Evolutionary conservation across 1,284 basidiomycete species (phyloP), one percentile per base, ranked within the genome.

Genomic region (Ganoderma meredithae): DNA sequence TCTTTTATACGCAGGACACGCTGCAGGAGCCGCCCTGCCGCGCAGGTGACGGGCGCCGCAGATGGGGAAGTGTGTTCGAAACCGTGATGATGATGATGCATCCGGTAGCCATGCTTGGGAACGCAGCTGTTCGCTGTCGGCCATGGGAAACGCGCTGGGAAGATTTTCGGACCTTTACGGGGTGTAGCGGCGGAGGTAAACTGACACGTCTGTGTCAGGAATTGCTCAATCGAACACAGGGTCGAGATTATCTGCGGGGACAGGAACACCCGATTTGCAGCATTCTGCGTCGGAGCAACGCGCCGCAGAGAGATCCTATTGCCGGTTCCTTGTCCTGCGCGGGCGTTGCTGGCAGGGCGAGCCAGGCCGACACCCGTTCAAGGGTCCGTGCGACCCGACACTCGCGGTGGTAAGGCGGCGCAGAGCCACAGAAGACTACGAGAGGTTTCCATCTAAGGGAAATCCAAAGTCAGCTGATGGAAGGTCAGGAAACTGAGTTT

Each of bases 1-100:
- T 43, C 58, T 41, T 60, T 60, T 60, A 60, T 60, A 60, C 47
- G 47, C 22, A 43, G 39, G 22, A 8, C 43, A 19, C 33, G 22
- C 6, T 19, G 7, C n/a, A 39, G 9, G 31, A 22, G 10, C 22
- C 39, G 22, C 19, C 25, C 15, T 62, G 31, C 10, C 22, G 36
- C 39, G n/a, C 58, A 40, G 39, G 36, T 17, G 52, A 13, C 27
- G 39, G 39, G 58, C 39, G 39, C 58, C 36, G 58, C 58, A 43
- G 39, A 22, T 55, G 22, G 39, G 39, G 36, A 59, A 41, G 12
- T 25, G 55, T 10, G 36, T 36, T 19, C 55, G 55, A 58, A 39
- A 60, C 10, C 36, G 22, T 58, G 33, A 58, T n/a, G 31, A 8
- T 58, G 33, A 58, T n/a, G 31, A 9, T 39, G 19, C 33, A 19